Percentiles rank a stretch among this genome's conserved stretches.
These are phyloP conservation scores for Aspergillus sp. DNA, from an alignment of 2,329 filamentous ascomycete species.

Conservation along the genomic window DNA sequence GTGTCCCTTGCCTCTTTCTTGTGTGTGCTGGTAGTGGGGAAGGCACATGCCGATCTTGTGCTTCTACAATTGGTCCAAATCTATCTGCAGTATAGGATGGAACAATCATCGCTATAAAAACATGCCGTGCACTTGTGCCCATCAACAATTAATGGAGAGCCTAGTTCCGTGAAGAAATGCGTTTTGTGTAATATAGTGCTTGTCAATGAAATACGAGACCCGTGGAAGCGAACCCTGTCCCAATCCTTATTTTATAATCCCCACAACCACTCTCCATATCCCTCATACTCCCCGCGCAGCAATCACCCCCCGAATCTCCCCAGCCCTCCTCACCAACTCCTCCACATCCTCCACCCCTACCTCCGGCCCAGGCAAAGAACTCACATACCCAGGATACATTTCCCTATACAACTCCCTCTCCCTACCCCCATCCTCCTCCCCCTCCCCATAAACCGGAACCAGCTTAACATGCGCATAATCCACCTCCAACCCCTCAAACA, in stretches of 20 bases:
- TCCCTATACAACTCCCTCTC: background rate
- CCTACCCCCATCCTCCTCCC: background rate
- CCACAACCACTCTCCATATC: background rate
- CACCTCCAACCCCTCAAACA: conserved; percentile 11
- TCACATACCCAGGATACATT: conserved; percentile 4
- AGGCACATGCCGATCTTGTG: background rate
- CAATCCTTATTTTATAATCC: too few relatives aligned
- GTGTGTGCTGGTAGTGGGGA: conserved; percentile 18
- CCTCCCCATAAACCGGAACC: background rate
- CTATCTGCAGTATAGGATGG: conserved; percentile 39
- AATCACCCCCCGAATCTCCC: background rate
- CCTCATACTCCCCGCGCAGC: too few relatives aligned
- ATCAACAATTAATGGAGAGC: conserved; percentile 2
- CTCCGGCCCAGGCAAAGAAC: conserved; percentile 4
- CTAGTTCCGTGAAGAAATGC: background rate
- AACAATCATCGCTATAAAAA: conserved; percentile 7
- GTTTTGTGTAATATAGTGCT: conserved; percentile 11
- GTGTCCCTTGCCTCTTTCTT: conserved; percentile 17
- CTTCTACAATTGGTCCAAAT: conserved; percentile 1
- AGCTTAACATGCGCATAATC: conserved; percentile 12
- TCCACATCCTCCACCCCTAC: background rate
- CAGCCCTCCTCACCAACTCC: background rate
- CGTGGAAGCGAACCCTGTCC: background rate
- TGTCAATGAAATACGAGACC: conserved; percentile 7
- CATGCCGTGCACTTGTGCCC: background rate